Evolutionary conservation across 768 basidiomycete genomes (phyloP), one percentile per base, ranked within the genome.

Genomic region (Tubosaeta sp.): DNA sequence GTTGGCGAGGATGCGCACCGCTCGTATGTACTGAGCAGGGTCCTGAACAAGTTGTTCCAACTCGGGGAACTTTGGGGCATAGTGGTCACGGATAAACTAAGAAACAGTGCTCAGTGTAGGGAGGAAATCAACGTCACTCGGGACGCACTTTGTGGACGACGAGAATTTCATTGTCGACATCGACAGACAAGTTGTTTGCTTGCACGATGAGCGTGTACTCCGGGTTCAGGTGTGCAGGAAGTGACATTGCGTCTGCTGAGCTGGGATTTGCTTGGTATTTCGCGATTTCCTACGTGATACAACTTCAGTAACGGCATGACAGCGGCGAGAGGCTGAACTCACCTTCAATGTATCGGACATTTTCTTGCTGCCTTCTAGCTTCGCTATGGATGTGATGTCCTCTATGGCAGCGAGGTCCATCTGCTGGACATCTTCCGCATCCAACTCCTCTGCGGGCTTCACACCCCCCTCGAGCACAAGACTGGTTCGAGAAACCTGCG

Each of bases 51-150:
- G 82, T 62, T 97, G 91, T 68, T 98, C 97, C 27, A 99, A 81
- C 63, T 98, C 97, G 26, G 97, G 95, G 69, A 99, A 99, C 57
- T 92, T 90, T 27, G 88, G 80, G 1, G 88, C 83, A 68, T 98
- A 99, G 71, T 97, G 95, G 67, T 99, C 97, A 56, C 97, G 86
- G 64, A 98, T 95, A 77, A 97, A 98, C 90, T 95, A 60, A 9
- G 26, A 34, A 32, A 33, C 7, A 46, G 55, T 16, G 43, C 34
- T 56, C 50, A 61, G 53, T 25, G 52, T 43, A 33, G 52, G 29
- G 42, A 26, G 52, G 46, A 16, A 47, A 57, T 14, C n/a, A 48
- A 26, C 37, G 43, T 32, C 50, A 14, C 33, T 47, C 32, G 26
- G 35, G 13, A 64, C 71, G 57, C 60, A 81, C 93, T 79, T 99